A percentile compares a stretch with the other conserved stretches of the same genome.
Evolutionary conservation across 805 yeast species (phyloP).

Genomic region (Spathaspora hagerdaliae): DNA sequence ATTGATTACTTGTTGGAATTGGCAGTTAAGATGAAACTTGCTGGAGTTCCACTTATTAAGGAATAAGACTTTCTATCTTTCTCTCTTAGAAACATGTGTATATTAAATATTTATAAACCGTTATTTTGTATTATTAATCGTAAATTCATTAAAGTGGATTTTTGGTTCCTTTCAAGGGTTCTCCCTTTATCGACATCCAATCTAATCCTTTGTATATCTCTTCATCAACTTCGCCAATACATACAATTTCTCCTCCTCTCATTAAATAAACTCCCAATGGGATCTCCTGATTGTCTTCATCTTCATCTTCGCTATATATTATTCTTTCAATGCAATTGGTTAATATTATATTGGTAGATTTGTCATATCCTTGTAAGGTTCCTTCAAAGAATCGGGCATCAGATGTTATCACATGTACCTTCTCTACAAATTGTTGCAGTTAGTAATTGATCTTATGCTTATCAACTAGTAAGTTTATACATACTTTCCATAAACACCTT

Average conservation of each 20-base stretch:
- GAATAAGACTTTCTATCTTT: background rate
- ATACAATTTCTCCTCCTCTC: conserved; percentile 57
- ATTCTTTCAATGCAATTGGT: conserved; percentile 49
- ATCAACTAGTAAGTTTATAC: conserved; percentile 10
- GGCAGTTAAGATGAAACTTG: conserved; percentile 75
- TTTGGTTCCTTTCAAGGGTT: conserved; percentile 33
- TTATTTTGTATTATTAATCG: background rate
- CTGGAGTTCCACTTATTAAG: conserved; percentile 42
- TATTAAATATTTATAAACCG: background rate
- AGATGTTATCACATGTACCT: conserved; percentile 38
- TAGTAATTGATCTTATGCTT: conserved; percentile 10
- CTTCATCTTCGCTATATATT: conserved; percentile 36
- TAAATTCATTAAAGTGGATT: conserved; percentile 25
- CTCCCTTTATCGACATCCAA: conserved; percentile 34
- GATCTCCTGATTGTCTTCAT: conserved; percentile 35
- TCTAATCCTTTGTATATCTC: conserved; percentile 37
- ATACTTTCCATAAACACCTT: conserved; percentile 29
- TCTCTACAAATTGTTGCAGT: conserved; percentile 25
- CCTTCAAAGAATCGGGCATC: conserved; percentile 44
- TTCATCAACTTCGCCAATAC: conserved; percentile 52
- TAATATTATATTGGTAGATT: conserved; percentile 57
- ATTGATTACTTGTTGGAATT: conserved; percentile 83
- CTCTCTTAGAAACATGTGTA: background rate
- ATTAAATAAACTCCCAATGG: conserved; percentile 48
- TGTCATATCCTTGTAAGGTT: conserved; percentile 55